Conservation (phyloP, 768 basidiomycete species). For the Xerocomus potaroensis region DNA sequence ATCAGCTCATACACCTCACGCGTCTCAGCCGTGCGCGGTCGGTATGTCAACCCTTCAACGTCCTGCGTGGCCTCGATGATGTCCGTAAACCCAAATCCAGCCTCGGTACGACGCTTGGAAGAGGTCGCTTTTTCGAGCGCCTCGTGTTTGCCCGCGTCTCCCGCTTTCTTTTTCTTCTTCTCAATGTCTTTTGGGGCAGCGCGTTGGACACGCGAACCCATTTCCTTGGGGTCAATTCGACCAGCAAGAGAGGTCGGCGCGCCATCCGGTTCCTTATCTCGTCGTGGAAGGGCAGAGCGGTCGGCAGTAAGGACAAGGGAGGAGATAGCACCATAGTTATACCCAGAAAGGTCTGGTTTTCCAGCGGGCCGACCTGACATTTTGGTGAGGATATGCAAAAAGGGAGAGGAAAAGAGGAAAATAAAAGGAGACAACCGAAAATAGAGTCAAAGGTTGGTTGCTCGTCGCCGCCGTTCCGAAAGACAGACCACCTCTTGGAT, state of each 20-base stretch:
- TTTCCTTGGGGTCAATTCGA: slow-evolving; percentile 81
- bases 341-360: slow-evolving; percentile 81
- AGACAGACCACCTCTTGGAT: neutral
- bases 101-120: slow-evolving; percentile 56
- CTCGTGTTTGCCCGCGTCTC: slow-evolving; percentile 47
- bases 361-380: slow-evolving; percentile 41
- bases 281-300: slow-evolving; percentile 70
- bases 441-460: neutral
- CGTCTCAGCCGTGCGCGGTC: slow-evolving; percentile 91
- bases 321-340: slow-evolving; percentile 95
- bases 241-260: slow-evolving; percentile 91
- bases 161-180: slow-evolving; percentile 89
- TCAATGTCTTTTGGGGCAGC: slow-evolving; percentile 84
- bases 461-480: slow-evolving; percentile 14
- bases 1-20: slow-evolving; percentile 93
- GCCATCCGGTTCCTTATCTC: slow-evolving; percentile 96
- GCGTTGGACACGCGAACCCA: slow-evolving; percentile 88
- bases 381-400: slow-evolving; percentile 8
- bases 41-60: slow-evolving; percentile 88
- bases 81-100: slow-evolving; percentile 77
- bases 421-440: too few relatives aligned
- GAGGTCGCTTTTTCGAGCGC: slow-evolving; percentile 55
- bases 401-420: neutral
- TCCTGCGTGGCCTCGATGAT: slow-evolving; percentile 94
- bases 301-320: slow-evolving; percentile 94